Evolutionary conservation across 2,329 filamentous ascomycete genomes (phyloP).

Genomic region (Xylariaceae sp.): DNA sequence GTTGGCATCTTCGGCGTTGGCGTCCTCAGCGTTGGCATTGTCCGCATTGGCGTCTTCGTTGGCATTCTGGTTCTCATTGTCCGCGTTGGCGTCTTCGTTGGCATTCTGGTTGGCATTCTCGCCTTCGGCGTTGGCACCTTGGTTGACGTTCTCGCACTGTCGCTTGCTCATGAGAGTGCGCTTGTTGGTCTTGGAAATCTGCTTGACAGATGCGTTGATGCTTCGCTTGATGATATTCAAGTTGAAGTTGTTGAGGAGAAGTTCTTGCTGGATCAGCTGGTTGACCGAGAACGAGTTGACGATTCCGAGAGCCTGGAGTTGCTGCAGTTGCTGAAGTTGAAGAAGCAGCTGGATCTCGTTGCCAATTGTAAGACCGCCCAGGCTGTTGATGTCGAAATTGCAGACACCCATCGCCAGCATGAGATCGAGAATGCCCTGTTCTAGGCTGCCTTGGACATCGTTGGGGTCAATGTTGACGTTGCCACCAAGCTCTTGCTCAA

Average conservation of each 20-base stretch:
- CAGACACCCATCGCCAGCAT: slow-evolving; percentile 23
- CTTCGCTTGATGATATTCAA: slow-evolving; percentile 23
- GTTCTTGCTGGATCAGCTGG: slow-evolving; percentile 21
- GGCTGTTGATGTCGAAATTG: slow-evolving; percentile 21
- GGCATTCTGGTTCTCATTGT: background rate
- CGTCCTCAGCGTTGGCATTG: slow-evolving; percentile 1
- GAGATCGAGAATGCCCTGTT: slow-evolving; percentile 15
- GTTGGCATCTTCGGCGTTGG: background rate
- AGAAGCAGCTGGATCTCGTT: slow-evolving; percentile 24
- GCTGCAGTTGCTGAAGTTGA: slow-evolving; percentile 24
- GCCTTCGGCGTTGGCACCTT: background rate
- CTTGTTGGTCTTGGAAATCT: slow-evolving; percentile 15
- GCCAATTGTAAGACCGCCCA: slow-evolving; percentile 17
- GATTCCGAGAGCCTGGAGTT: slow-evolving; percentile 23
- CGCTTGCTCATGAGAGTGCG: slow-evolving; percentile 17
- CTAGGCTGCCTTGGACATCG: slow-evolving; percentile 13
- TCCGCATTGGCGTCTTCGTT: background rate
- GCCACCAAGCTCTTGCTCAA: slow-evolving; percentile 1
- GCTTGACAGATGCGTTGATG: slow-evolving; percentile 18
- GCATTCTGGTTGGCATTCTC: slow-evolving; percentile 1
- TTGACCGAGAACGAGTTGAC: slow-evolving; percentile 19
- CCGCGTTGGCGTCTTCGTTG: background rate
- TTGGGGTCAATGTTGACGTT: slow-evolving; percentile 14
- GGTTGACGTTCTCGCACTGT: slow-evolving; percentile 10
- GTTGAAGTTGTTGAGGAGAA: slow-evolving; percentile 20